Base-by-base conservation (phyloP, 2,329 filamentous ascomycete genomes). In the Akanthomyces dipterigenus region DNA sequence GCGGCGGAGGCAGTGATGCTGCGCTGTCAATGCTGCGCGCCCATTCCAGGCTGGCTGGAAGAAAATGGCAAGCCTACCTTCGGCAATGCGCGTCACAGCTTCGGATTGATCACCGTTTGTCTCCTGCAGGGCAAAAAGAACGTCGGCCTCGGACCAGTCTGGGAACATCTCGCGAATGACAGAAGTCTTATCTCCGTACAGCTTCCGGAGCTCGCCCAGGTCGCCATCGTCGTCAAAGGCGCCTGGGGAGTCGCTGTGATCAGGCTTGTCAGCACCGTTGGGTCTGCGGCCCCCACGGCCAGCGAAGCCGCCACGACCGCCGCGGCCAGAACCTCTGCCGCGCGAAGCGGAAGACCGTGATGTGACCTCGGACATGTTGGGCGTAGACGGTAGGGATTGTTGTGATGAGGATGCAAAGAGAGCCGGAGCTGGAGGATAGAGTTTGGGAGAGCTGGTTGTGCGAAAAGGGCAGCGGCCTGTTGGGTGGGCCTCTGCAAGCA, bases 111-210 rank as follows among this genome's bases (percentile, higher is more conserved):
- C 89, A 69, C 90, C 90, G 69, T 90, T 84, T 61, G 88, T 89
- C 80, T 99, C 95, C 76, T 96, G 87, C 63, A 99, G 82, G 64
- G 93, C 93, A 74, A 95, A 95, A 66, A 98, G 86, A 65, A 98
- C 86, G 75, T 98, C 93, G 75, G 93, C 91, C 71, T 96, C 91
- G 69, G 92, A 93, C 95, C 93, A 98, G 76, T 92, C 89, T 63
- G 91, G 87, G 80, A 96, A 97, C 79, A 98, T 88, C 75, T 96
- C 93, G 79, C 91, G 92, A 74, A 99, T 87, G 70, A 88, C 86
- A 64, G 82, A 81, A 69, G 96, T 84, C 78, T 93, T 90, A 71
- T 80, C 80, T 70, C 89, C 84, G 73, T 96, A 95, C 75, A 90
- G 87, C 81, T 91, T 92, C 84, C 96, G 96, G 73, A 98, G 86